Percentiles rank a stretch among this genome's conserved stretches.
Conservation (phyloP, 2,329 filamentous ascomycete genomes). For the Ophiostoma novo-ulmi region DNA sequence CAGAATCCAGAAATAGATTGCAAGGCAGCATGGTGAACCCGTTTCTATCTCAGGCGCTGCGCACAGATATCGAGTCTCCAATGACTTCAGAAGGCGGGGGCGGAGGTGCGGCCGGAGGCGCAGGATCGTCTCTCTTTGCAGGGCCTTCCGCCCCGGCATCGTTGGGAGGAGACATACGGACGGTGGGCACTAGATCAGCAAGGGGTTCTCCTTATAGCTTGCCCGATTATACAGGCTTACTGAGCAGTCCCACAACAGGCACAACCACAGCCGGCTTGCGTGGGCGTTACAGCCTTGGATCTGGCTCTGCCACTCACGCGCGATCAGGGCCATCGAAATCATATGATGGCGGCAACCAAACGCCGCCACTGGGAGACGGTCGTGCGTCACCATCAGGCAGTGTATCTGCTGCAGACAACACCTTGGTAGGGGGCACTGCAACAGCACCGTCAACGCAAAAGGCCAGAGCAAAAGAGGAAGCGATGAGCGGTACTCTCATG, state of each 20-base stretch:
- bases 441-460: not conserved
- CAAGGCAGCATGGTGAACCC: not conserved
- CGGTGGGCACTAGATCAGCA: not conserved
- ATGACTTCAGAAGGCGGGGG: not conserved
- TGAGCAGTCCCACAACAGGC: not conserved
- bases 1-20: not conserved
- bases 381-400: not conserved
- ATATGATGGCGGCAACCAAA: not conserved
- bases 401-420: not conserved
- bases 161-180: not conserved
- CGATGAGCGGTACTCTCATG: constrained; percentile 3
- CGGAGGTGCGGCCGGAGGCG: not conserved
- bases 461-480: not conserved
- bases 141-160: not conserved
- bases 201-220: not conserved
- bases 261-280: not conserved
- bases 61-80: not conserved
- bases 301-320: not conserved
- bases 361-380: not conserved
- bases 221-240: no score
- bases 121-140: not conserved
- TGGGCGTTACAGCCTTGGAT: not conserved
- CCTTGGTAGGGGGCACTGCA: not conserved
- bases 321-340: not conserved
- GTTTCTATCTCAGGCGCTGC: not conserved